Evolutionary conservation across 257 asterid genomes (phyloP), one percentile per base, ranked within the genome.

Genomic region (Jacaranda copaia): DNA sequence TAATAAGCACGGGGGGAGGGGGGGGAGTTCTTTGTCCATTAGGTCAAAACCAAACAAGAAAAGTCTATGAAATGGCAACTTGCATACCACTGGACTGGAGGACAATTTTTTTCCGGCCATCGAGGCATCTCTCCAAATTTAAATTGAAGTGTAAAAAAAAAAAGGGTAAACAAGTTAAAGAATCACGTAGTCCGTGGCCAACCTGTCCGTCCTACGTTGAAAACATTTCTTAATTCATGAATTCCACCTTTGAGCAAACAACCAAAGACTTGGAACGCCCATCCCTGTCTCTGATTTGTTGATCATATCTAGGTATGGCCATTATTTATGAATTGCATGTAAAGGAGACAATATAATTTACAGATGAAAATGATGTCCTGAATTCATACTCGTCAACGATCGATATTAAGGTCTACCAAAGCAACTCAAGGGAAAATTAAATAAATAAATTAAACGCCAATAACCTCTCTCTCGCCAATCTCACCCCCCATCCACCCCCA

Each of bases 151-250:
- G 5, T n/a, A n/a, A n/a, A 13, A 1, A 18, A 6, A 73, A 40
- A 59, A 73, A 38, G 64, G 65, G 60, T 13, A 65, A 71, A 43
- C 67, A 51, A 68, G 43, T 70, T 16, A 70, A 65, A 18, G 75
- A 66, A 60, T 58, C 73, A 74, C 67, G 74, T 71, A 74, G 45
- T 40, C 87, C 78, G 78, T 80, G 65, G 86, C 89, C 88, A 90
- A 85, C 89, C 93, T 89, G 90, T 84, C 88, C 86, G 32, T 25
- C 32, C 8, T 75, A 73, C 82, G 74, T 85, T 79, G 79, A 77
- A 83, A 85, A 73, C 6, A n/a, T 77, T 81, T 82, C 78, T 63
- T 73, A 80, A 61, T 79, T 77, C 85, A 88, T 69, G 74, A 79
- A 78, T 77, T 74, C 73, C 78, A 66, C 78, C 80, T 77, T 84